Conservation (phyloP, 805 yeast species). For the Candida alai region DNA sequence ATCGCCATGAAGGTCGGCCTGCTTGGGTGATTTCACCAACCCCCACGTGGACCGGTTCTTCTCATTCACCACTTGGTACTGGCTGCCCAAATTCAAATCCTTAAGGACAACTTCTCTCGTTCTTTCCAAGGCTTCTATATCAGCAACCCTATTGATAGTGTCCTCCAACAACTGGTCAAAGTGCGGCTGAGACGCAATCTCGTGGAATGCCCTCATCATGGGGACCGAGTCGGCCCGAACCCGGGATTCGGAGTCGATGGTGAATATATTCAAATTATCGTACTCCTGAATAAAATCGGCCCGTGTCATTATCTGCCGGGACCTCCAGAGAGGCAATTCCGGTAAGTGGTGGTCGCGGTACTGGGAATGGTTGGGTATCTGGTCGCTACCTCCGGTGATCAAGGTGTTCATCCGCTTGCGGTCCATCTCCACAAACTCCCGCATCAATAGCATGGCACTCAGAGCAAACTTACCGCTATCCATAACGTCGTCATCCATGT, state of each 20-base stretch:
- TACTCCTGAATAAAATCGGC: conserved; percentile 73
- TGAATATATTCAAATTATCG: conserved; percentile 74
- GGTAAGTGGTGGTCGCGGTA: conserved; percentile 54
- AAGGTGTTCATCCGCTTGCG: conserved; percentile 27
- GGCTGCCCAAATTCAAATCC: conserved; percentile 56
- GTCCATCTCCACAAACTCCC: conserved; percentile 70
- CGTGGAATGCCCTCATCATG: conserved; percentile 87
- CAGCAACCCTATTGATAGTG: conserved; percentile 64
- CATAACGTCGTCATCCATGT: conserved; percentile 89
- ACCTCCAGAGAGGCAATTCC: conserved; percentile 76
- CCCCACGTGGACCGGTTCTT: conserved; percentile 12
- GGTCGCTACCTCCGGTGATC: conserved; percentile 32
- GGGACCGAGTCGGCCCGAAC: conserved; percentile 83
- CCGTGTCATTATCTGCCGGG: conserved; percentile 81
- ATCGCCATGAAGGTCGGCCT: conserved; percentile 20
- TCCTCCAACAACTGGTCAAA: conserved; percentile 64
- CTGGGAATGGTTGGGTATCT: conserved; percentile 14
- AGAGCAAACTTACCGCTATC: conserved; percentile 74
- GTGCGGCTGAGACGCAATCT: conserved; percentile 66
- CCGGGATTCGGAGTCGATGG: conserved; percentile 67
- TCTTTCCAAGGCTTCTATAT: conserved; percentile 72
- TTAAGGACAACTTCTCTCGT: conserved; percentile 73
- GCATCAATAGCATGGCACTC: conserved; percentile 69
- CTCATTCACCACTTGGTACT: conserved; percentile 25
- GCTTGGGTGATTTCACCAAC: conserved; percentile 16